phyloP scores from a whole-genome alignment of 2,329 filamentous ascomycete genomes.

The Bimuria novae-zelandiae region DNA sequence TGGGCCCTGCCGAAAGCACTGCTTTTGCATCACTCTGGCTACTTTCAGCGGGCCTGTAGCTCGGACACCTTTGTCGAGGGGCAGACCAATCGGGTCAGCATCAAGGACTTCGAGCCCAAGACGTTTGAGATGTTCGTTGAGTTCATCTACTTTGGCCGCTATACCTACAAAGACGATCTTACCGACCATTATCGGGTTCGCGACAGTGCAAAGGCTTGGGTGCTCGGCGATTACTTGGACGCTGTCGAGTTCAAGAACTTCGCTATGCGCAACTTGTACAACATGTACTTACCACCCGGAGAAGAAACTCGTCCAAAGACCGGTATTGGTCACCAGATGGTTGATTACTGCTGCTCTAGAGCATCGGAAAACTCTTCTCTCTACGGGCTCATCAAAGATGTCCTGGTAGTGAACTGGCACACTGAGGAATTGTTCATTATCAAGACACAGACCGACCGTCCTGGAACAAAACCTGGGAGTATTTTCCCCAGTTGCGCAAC shows the following conservation, averaged over 20 bases:
- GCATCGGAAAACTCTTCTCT: background rate
- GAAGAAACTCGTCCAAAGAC: background rate
- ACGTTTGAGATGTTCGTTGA: constrained; percentile 12
- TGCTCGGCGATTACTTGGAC: constrained; percentile 15
- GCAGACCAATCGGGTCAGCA: background rate
- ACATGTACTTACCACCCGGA: background rate
- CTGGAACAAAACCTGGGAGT: background rate
- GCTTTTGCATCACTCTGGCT: background rate
- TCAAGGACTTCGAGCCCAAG: constrained; percentile 5
- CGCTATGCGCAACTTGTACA: background rate
- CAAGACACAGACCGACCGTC: background rate
- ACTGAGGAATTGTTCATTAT: background rate
- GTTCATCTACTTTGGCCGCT: constrained; percentile 9
- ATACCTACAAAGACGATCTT: constrained; percentile 4
- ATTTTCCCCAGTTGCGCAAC: background rate
- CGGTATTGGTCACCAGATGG: background rate
- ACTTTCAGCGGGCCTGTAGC: background rate
- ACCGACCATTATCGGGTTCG: background rate
- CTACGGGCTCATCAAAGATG: background rate
- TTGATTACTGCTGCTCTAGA: background rate
- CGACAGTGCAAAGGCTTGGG: constrained; percentile 11
- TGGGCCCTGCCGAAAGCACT: background rate
- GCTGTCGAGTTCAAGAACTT: constrained; percentile 11
- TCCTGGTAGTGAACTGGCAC: background rate
- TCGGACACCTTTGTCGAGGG: background rate